Conservation (phyloP, 441 rosid species). For the Gossypium gossypioides region DNA sequence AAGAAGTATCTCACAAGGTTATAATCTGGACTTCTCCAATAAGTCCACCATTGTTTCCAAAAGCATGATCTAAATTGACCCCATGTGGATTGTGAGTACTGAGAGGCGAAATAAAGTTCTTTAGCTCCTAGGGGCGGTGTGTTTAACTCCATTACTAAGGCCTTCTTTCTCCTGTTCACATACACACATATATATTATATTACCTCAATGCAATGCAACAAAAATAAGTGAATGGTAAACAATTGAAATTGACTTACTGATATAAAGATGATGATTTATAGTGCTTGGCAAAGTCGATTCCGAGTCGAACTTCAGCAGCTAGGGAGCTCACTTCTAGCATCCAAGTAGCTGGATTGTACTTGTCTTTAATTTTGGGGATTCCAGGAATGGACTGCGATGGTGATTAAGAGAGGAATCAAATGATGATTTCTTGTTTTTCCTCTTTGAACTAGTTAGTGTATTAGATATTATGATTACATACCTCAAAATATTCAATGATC, state of each 20-base stretch:
- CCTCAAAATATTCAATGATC: constrained; percentile 63
- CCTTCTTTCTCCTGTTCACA: constrained; percentile 54
- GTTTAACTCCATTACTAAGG: constrained; percentile 55
- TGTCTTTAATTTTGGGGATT: constrained; percentile 46
- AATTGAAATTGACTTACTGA: constrained; percentile 37
- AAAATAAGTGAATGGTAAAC: neutral
- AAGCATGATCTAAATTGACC: constrained; percentile 84
- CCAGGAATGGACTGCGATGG: constrained; percentile 43
- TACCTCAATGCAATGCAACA: neutral
- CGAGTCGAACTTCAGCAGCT: constrained; percentile 46
- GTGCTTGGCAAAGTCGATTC: constrained; percentile 52
- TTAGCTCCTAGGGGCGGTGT: constrained; percentile 47
- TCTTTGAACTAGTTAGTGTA: neutral
- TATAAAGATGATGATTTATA: constrained; percentile 41
- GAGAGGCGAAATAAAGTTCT: constrained; percentile 52
- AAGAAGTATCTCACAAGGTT: constrained; percentile 61
- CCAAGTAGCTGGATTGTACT: constrained; percentile 73
- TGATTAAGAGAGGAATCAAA: neutral
- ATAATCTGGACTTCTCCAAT: constrained; percentile 94
- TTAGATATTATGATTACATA: constrained; percentile 7
- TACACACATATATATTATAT: neutral
- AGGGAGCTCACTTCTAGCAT: constrained; percentile 68
- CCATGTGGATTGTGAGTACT: constrained; percentile 44
- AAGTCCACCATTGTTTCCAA: constrained; percentile 85
- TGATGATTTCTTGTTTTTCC: neutral